These are phyloP conservation scores for Huntiella decipiens DNA, from an alignment of 2,329 filamentous ascomycete genomes.

Conservation along the genomic window DNA sequence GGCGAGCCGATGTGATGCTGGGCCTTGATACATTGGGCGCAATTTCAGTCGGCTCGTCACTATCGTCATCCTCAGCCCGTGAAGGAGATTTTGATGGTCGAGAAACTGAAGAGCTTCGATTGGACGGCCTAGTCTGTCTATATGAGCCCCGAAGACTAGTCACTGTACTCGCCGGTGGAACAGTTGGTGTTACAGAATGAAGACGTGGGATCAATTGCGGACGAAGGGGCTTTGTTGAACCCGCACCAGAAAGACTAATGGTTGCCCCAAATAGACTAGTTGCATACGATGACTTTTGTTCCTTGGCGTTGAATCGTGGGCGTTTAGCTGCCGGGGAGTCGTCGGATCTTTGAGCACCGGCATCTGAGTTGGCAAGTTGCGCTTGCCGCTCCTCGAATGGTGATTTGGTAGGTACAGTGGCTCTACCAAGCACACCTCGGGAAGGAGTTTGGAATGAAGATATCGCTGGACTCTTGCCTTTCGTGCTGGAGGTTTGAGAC, in stretches of 20 bases:
- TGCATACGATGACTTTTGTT: slow-evolving; percentile 29
- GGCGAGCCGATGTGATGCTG: too few relatives aligned
- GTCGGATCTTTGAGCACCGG: not conserved
- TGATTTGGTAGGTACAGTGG: not conserved
- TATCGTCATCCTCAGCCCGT: not conserved
- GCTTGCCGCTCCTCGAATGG: slow-evolving; percentile 9
- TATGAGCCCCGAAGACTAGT: slow-evolving; percentile 1
- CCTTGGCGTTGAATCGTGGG: slow-evolving; percentile 11
- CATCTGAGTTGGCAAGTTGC: not conserved
- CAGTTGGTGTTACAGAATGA: not conserved
- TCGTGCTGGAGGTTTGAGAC: not conserved
- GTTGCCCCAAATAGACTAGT: slow-evolving; percentile 30
- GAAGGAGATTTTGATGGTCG: not conserved
- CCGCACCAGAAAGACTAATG: slow-evolving; percentile 18
- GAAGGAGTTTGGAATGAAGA: slow-evolving; percentile 4
- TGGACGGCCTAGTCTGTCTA: not conserved
- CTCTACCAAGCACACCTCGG: slow-evolving; percentile 4
- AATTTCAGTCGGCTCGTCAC: not conserved
- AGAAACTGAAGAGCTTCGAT: too few relatives aligned
- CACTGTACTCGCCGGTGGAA: slow-evolving; percentile 1
- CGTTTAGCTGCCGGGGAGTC: slow-evolving; percentile 10
- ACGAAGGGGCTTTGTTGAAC: not conserved
- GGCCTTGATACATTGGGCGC: too few relatives aligned
- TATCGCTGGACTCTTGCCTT: too few relatives aligned
- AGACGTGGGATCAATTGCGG: slow-evolving; percentile 8